Percentiles rank a stretch among this genome's conserved stretches.
These are phyloP conservation scores for Neocatenulostroma microsporum DNA, from an alignment of 2,329 filamentous ascomycete species.

Conservation along the genomic window DNA sequence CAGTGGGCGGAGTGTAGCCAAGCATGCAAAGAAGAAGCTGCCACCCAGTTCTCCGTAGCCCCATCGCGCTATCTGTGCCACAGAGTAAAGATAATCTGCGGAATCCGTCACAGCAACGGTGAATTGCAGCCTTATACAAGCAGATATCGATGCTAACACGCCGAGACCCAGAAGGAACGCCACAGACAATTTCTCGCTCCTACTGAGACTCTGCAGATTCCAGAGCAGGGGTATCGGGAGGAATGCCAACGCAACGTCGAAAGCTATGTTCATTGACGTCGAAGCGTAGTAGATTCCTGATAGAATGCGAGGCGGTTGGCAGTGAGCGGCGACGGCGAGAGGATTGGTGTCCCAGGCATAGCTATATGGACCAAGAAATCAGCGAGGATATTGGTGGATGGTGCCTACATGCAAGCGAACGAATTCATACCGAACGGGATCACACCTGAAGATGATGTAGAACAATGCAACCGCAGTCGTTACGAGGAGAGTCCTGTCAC, in stretches of 20 bases:
- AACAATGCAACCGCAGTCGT: conserved; percentile 27
- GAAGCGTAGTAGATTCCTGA: conserved; percentile 30
- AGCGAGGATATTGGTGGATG: too few relatives aligned
- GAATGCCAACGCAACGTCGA: conserved; percentile 31
- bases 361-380: conserved; percentile 8
- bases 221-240: conserved; percentile 37
- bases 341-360: conserved; percentile 24
- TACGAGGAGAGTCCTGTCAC: conserved; percentile 20
- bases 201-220: conserved; percentile 34
- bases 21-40: too few relatives aligned
- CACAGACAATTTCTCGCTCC: conserved; percentile 34
- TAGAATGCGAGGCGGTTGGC: conserved; percentile 20
- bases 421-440: conserved; percentile 18
- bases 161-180: conserved; percentile 33
- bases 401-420: not conserved
- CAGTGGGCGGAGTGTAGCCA: too few relatives aligned
- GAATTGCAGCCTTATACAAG: conserved; percentile 30
- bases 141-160: conserved; percentile 27
- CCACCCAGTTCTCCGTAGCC: too few relatives aligned
- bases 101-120: conserved; percentile 28
- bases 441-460: conserved; percentile 33
- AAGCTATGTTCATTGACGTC: conserved; percentile 31
- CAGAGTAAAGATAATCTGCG: too few relatives aligned
- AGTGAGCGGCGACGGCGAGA: conserved; percentile 18
- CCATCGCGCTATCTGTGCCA: too few relatives aligned